Conservation (phyloP, 768 basidiomycete species). For the Hericium alpestre region DNA sequence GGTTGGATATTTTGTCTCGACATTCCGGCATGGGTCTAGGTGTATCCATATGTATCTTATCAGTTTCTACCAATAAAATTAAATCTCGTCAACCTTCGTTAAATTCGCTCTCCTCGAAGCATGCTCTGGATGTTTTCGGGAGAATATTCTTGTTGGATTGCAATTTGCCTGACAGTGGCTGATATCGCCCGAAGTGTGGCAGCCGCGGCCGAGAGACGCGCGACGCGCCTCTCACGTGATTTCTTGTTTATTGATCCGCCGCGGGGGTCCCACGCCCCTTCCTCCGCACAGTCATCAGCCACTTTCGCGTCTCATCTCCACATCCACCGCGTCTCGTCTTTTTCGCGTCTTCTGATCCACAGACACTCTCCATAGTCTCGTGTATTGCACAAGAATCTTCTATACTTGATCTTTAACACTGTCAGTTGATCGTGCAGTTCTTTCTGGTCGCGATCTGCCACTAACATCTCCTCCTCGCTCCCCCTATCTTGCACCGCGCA, state of each 20-base stretch:
- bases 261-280: constrained; percentile 1
- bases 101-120: no score
- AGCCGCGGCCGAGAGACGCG: not conserved
- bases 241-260: constrained; percentile 5
- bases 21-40: not conserved
- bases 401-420: no score
- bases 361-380: not conserved
- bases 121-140: no score
- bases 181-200: no score
- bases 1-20: not conserved
- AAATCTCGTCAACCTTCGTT: not conserved
- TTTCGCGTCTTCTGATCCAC: not conserved
- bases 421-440: not conserved
- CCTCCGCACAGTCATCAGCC: not conserved
- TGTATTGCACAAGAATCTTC: not conserved
- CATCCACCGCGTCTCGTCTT: not conserved
- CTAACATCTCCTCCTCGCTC: not conserved
- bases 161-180: no score
- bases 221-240: constrained; percentile 7
- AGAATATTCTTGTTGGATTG: no score
- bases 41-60: not conserved
- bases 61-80: not conserved
- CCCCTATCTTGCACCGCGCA: not conserved
- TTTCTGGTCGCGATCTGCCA: not conserved
- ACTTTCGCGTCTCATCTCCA: not conserved